Conservation (phyloP, 2,329 filamentous ascomycete genomes). For the Colletotrichum trifolii region DNA sequence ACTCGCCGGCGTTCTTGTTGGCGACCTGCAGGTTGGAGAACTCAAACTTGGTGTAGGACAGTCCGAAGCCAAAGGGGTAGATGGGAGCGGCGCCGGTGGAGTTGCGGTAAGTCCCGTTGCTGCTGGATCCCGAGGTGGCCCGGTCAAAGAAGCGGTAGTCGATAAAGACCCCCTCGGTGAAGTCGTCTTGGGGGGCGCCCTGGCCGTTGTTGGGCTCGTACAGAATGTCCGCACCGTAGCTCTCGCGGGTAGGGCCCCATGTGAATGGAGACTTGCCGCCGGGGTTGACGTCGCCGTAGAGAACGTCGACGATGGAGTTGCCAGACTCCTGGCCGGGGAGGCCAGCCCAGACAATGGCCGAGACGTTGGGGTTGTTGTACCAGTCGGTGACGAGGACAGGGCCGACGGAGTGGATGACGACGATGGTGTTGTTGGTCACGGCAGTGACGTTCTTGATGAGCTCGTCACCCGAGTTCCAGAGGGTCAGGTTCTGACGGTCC, state of each 20-base stretch:
- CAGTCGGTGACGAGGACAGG: conserved; percentile 82
- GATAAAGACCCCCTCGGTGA: conserved; percentile 82
- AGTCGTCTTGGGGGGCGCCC: conserved; percentile 76
- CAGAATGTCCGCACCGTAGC: conserved; percentile 76
- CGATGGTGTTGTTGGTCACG: conserved; percentile 87
- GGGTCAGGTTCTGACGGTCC: conserved; percentile 90
- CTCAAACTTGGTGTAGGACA: conserved; percentile 83
- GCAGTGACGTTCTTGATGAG: conserved; percentile 84
- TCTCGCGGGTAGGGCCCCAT: conserved; percentile 73
- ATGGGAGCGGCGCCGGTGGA: conserved; percentile 65
- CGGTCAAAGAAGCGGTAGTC: conserved; percentile 83
- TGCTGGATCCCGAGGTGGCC: conserved; percentile 49
- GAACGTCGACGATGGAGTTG: conserved; percentile 81
- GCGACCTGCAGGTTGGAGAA: conserved; percentile 75
- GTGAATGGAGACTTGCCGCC: conserved; percentile 84
- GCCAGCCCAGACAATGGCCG: conserved; percentile 85
- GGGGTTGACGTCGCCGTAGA: conserved; percentile 84
- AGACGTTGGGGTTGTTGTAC: conserved; percentile 81
- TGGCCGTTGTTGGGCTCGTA: conserved; percentile 76
- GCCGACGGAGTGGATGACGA: conserved; percentile 88
- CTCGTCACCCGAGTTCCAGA: conserved; percentile 85
- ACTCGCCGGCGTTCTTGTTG: conserved; percentile 60
- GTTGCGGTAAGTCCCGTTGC: conserved; percentile 34
- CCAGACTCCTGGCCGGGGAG: conserved; percentile 87
- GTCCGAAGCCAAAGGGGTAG: conserved; percentile 84